Conservation (phyloP, 257 asterid species). For the Penstemon newberryi region DNA sequence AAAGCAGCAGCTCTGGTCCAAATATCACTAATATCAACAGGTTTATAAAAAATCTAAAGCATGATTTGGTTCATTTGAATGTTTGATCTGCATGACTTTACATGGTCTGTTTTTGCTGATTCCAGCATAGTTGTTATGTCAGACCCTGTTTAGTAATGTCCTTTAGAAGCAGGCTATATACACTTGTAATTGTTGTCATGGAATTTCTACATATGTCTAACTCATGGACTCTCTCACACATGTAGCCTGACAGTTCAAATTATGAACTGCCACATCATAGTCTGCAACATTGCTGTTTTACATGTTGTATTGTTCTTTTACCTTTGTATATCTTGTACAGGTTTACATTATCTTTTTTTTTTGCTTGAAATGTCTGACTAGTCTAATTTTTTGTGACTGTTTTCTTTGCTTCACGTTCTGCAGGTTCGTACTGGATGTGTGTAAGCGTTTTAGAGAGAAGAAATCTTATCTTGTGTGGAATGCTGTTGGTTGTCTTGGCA, state of each 20-base stretch:
- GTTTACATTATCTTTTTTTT: constrained; percentile 9
- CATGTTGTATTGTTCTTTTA: not conserved
- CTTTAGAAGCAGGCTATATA: not conserved
- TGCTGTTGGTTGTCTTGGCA: constrained; percentile 89
- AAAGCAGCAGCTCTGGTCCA: constrained; percentile 44
- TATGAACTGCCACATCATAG: not conserved
- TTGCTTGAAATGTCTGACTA: constrained; percentile 1
- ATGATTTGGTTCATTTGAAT: constrained; percentile 11
- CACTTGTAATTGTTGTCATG: not conserved
- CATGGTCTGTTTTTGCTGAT: not conserved
- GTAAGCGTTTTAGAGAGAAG: constrained; percentile 72
- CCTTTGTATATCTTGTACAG: not conserved
- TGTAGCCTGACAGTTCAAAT: not conserved
- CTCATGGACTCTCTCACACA: not conserved
- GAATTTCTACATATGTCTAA: no score
- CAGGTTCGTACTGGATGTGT: constrained; percentile 71
- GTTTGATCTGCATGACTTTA: constrained; percentile 2
- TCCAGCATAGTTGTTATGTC: not conserved
- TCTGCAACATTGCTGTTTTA: not conserved
- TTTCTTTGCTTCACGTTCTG: constrained; percentile 26
- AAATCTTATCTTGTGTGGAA: constrained; percentile 81
- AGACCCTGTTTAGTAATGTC: not conserved
- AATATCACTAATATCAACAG: constrained; percentile 59
- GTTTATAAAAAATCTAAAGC: constrained; percentile 30
- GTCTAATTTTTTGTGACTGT: constrained; percentile 6